A percentile compares a stretch with the other conserved stretches of the same genome.
Evolutionary conservation across 768 basidiomycete species (phyloP).

Genomic region (Rhizopogon vinicolor): DNA sequence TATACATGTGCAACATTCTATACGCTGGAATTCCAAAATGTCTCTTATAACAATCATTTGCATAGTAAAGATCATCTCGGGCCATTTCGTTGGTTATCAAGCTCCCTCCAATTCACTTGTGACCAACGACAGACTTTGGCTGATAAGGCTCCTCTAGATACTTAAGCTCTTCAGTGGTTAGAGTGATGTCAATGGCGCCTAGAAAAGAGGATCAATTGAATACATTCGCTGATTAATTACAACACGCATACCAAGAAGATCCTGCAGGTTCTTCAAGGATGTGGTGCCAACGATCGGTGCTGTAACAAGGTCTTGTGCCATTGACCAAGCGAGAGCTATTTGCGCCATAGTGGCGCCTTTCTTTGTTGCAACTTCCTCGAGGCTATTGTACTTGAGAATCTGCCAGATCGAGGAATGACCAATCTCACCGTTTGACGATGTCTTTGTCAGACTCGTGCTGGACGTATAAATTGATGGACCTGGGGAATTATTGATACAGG

Average conservation of each 20-base stretch:
- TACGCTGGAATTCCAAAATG: no score
- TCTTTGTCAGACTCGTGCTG: conserved; percentile 28
- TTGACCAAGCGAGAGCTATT: conserved; percentile 48
- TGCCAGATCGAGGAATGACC: conserved; percentile 1
- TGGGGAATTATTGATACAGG: background rate
- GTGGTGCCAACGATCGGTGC: conserved; percentile 59
- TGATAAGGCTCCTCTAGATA: conserved; percentile 52
- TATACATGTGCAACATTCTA: no score
- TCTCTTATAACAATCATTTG: no score
- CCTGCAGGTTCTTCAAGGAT: conserved; percentile 45
- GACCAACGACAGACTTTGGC: conserved; percentile 42
- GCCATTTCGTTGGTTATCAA: background rate
- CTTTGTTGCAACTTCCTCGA: conserved; percentile 52
- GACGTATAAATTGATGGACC: conserved; percentile 15
- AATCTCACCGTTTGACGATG: conserved; percentile 35
- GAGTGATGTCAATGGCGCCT: conserved; percentile 42
- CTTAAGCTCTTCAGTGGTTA: conserved; percentile 54
- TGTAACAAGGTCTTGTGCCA: conserved; percentile 43
- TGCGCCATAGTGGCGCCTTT: conserved; percentile 54
- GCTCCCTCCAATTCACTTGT: conserved; percentile 19
- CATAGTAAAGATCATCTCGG: background rate
- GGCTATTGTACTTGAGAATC: conserved; percentile 24
- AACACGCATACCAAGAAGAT: conserved; percentile 39
- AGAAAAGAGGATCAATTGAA: background rate
- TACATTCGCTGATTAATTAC: background rate